Evolutionary conservation across 2,329 filamentous ascomycete species (phyloP).

Genomic region (Colletotrichum siamense): DNA sequence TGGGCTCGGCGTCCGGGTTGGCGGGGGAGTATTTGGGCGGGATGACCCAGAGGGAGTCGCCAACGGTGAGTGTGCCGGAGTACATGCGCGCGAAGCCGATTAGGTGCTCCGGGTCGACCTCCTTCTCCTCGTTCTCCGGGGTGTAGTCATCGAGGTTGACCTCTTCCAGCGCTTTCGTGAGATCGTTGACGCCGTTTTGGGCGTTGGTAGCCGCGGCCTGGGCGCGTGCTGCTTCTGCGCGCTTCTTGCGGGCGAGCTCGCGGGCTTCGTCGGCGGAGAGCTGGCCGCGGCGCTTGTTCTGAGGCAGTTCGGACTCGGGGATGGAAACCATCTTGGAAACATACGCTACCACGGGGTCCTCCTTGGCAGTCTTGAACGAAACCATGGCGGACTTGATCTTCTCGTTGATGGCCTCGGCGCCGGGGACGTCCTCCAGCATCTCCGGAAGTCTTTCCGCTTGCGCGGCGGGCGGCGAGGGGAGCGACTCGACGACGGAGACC

Average conservation of each 20-base stretch:
- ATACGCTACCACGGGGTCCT: slow-evolving; percentile 87
- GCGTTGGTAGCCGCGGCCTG: slow-evolving; percentile 62
- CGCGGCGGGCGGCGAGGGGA: slow-evolving; percentile 82
- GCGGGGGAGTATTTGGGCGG: slow-evolving; percentile 92
- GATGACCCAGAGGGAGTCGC: slow-evolving; percentile 89
- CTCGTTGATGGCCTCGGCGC: slow-evolving; percentile 71
- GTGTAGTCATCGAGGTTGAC: slow-evolving; percentile 62
- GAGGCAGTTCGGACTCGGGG: slow-evolving; percentile 87
- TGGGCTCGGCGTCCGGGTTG: slow-evolving; percentile 72
- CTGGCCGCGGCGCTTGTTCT: slow-evolving; percentile 80
- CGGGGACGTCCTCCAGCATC: slow-evolving; percentile 81
- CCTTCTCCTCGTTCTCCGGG: slow-evolving; percentile 57
- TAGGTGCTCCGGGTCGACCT: slow-evolving; percentile 81
- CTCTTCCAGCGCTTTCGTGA: slow-evolving; percentile 66
- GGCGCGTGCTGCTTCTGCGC: slow-evolving; percentile 84
- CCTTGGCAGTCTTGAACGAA: slow-evolving; percentile 72
- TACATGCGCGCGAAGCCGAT: slow-evolving; percentile 95
- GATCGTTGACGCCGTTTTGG: slow-evolving; percentile 55
- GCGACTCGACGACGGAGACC: slow-evolving; percentile 91
- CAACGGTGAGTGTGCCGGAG: slow-evolving; percentile 87
- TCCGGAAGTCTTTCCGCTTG: slow-evolving; percentile 82
- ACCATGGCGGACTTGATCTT: slow-evolving; percentile 81
- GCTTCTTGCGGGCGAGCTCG: slow-evolving; percentile 85
- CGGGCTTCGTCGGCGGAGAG: slow-evolving; percentile 89
- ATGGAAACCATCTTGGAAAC: slow-evolving; percentile 99